These are phyloP conservation scores for Jamesozyma hellenica DNA, from an alignment of 805 yeast species.

Conservation along the genomic window DNA sequence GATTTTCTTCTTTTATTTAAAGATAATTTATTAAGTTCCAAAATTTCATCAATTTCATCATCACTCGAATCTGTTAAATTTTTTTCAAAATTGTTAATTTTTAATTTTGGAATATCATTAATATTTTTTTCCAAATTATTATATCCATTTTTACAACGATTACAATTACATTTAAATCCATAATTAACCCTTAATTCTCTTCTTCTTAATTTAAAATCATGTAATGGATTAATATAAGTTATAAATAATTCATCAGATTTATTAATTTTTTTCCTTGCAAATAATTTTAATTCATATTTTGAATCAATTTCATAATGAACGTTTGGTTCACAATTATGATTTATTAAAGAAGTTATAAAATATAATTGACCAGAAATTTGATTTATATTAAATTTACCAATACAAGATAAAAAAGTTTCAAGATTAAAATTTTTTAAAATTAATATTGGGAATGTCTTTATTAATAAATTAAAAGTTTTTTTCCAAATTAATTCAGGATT, in stretches of 20 bases:
- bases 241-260: slow-evolving; percentile 61
- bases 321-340: slow-evolving; percentile 70
- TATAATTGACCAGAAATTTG: slow-evolving; percentile 56
- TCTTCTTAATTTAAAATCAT: slow-evolving; percentile 52
- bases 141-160: slow-evolving; percentile 51
- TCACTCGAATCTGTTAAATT: too few relatives aligned
- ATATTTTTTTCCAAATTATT: background rate
- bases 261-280: slow-evolving; percentile 47
- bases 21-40: too few relatives aligned
- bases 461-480: slow-evolving; percentile 43
- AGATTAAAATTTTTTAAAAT: slow-evolving; percentile 18
- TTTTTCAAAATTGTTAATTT: too few relatives aligned
- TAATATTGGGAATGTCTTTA: slow-evolving; percentile 35
- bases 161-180: slow-evolving; percentile 69
- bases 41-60: too few relatives aligned
- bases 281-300: slow-evolving; percentile 44
- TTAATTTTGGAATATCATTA: too few relatives aligned
- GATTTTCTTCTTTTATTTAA: slow-evolving; percentile 20
- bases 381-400: slow-evolving; percentile 70
- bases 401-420: slow-evolving; percentile 46
- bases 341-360: slow-evolving; percentile 56
- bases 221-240: slow-evolving; percentile 59
- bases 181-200: slow-evolving; percentile 59
- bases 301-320: slow-evolving; percentile 41
- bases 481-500: slow-evolving; percentile 39